phyloP scores from a whole-genome alignment of 2,329 filamentous ascomycete species.

The Colletotrichum aenigma region DNA sequence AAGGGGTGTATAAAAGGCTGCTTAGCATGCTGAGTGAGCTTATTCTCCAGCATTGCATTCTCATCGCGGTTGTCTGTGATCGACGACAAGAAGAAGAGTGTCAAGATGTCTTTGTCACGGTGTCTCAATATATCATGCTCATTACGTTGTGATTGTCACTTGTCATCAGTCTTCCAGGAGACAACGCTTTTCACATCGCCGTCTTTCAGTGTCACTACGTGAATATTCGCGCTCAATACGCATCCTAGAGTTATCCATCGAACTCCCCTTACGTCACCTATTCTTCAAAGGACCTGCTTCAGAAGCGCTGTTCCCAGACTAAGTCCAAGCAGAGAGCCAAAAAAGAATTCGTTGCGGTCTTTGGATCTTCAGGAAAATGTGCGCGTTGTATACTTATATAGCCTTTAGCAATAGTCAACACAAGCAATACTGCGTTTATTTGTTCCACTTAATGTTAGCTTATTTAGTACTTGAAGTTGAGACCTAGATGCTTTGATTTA shows the following conservation, averaged over 20 bases:
- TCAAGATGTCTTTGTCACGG: not conserved
- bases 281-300: not conserved
- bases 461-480: not conserved
- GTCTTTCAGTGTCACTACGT: not conserved
- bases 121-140: not conserved
- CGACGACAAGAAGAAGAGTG: not conserved
- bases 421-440: too few relatives aligned
- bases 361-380: not conserved
- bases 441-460: not conserved
- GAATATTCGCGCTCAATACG: not conserved
- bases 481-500: not conserved
- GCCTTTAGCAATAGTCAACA: not conserved
- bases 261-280: too few relatives aligned
- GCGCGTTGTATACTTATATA: not conserved
- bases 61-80: too few relatives aligned
- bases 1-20: not conserved
- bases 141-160: fast-evolving
- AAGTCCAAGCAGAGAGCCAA: not conserved
- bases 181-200: fast-evolving
- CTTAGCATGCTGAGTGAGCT: not conserved
- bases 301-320: not conserved
- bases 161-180: not conserved
- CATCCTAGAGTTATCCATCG: not conserved
- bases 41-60: not conserved
- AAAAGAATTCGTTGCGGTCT: not conserved